Evolutionary conservation across 176 grass and related monocot genomes (phyloP).

Genomic region (Ampelocalamus luodianensis): DNA sequence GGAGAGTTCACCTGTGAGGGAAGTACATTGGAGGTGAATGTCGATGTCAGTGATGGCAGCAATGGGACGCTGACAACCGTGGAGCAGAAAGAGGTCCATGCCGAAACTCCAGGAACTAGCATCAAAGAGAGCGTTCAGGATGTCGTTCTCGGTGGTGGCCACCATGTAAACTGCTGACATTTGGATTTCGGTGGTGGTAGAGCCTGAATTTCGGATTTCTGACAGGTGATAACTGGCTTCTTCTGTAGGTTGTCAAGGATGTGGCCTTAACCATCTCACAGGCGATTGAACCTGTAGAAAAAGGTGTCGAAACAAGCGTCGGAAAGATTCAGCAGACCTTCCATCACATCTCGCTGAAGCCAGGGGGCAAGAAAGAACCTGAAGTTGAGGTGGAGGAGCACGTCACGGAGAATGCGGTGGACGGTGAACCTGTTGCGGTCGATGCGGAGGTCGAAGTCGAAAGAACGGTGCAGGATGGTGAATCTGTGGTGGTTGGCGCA

Average conservation of each 20-base stretch:
- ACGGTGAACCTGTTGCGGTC: slow-evolving; percentile 27
- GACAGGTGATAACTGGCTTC: not conserved
- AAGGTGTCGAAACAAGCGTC: slow-evolving; percentile 74
- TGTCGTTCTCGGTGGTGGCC: slow-evolving; percentile 70
- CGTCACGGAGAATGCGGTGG: slow-evolving; percentile 48
- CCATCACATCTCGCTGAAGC: slow-evolving; percentile 58
- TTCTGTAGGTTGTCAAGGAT: slow-evolving; percentile 77
- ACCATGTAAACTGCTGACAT: slow-evolving; percentile 58
- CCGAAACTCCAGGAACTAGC: slow-evolving; percentile 76
- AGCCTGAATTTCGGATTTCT: not conserved
- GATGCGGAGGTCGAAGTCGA: slow-evolving; percentile 42
- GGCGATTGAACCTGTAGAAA: slow-evolving; percentile 82
- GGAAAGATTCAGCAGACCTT: slow-evolving; percentile 82
- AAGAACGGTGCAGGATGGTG: slow-evolving; percentile 21
- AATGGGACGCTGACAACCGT: slow-evolving; percentile 32
- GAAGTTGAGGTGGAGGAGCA: slow-evolving; percentile 61
- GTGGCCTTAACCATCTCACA: slow-evolving; percentile 78
- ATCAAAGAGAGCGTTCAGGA: slow-evolving; percentile 85
- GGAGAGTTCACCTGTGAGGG: slow-evolving; percentile 46
- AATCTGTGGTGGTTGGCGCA: slow-evolving; percentile 25
- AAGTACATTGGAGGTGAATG: slow-evolving; percentile 52
- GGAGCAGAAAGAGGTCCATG: slow-evolving; percentile 61
- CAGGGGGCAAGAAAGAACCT: slow-evolving; percentile 50
- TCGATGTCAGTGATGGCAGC: slow-evolving; percentile 31
- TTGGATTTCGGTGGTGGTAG: not conserved